A percentile compares a stretch with the other conserved stretches of the same genome.
phyloP scores from a whole-genome alignment of 75 land plant species.

The Pinus taeda region DNA sequence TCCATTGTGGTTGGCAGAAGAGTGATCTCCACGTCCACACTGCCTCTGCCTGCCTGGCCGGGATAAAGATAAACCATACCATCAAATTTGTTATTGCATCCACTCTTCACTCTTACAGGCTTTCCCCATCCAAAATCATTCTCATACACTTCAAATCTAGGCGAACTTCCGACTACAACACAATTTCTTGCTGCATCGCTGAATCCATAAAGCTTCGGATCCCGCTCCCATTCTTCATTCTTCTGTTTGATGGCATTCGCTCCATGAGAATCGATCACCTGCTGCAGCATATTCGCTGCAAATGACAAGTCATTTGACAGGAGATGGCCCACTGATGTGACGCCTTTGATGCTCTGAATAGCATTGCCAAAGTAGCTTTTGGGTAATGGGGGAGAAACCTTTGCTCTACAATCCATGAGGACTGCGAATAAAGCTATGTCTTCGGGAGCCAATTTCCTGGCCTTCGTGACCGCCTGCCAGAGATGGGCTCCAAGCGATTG shows the following conservation, averaged over 20 bases:
- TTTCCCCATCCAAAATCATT: no score
- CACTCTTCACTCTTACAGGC: slow-evolving; percentile 7
- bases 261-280: no score
- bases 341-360: slow-evolving; percentile 7
- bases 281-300: slow-evolving; percentile 31
- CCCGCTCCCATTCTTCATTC: neutral
- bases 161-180: slow-evolving; percentile 71
- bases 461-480: slow-evolving; percentile 52
- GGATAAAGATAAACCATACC: slow-evolving; percentile 30
- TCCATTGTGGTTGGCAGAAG: slow-evolving; percentile 41
- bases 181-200: slow-evolving; percentile 56
- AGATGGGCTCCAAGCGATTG: slow-evolving; percentile 54
- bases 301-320: slow-evolving; percentile 27
- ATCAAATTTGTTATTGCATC: slow-evolving; percentile 59
- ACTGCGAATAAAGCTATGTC: no score
- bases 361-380: neutral
- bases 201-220: no score
- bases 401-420: slow-evolving; percentile 28
- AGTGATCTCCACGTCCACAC: slow-evolving; percentile 57
- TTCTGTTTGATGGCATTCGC: no score
- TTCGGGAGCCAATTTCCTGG: neutral
- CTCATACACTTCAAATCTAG: slow-evolving; percentile 49
- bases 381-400: slow-evolving; percentile 54
- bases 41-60: slow-evolving; percentile 29
- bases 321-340: slow-evolving; percentile 43